Base-by-base conservation (phyloP, 352 stramenopile genomes). In the Pythium rhizo-oryzae region DNA sequence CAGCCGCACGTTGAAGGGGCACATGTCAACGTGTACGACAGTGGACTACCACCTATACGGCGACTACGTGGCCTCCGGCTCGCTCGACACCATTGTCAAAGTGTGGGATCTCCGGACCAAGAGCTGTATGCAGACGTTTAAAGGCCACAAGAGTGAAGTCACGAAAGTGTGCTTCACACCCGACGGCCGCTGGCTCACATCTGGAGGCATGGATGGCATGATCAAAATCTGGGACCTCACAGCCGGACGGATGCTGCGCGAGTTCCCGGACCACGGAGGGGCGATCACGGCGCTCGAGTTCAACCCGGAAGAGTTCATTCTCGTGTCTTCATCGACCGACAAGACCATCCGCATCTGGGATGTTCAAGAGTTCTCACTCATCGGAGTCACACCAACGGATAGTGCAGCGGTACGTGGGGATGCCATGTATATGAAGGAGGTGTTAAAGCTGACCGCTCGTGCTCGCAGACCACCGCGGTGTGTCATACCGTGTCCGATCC, bases 211-310 rank as follows among this genome's bases (percentile, higher is more conserved):
- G 15, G 84, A 93, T 39, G 88, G 88, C 35, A 83, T 80, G 13
- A 91, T 96, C 59, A 89, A 84, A 53, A 93, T 96, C 39, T 96
- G 88, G 88, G 88, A 96, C 50, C 78, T 96, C 59, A 93, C 86
- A 3, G 82, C 86, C 30, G 86, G 86, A 1, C 89, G 90, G 8
- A 76, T 93, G 52, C 74, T 96, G 44, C 73, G 72, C 21, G 86
- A 94, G 58, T 96, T 96, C 66, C 66, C 67, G 19, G 86, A 94
- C 51, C 88, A 96, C 59, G 73, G 79, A 44, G 85, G 84, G 13
- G 80, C 86, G 18, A 92, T 94, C 70, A 93, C 84, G 70, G 78
- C 65, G 35, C 78, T 96, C 4, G 86, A 93, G 65, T 96, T 94
- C 59, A 96, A 94, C 41, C 88, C 88, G 0, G 85, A 94, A 49